Percentiles rank a stretch among this genome's conserved stretches.
phyloP scores from a whole-genome alignment of 2,329 filamentous ascomycete species.

The Stemphylium beticola region DNA sequence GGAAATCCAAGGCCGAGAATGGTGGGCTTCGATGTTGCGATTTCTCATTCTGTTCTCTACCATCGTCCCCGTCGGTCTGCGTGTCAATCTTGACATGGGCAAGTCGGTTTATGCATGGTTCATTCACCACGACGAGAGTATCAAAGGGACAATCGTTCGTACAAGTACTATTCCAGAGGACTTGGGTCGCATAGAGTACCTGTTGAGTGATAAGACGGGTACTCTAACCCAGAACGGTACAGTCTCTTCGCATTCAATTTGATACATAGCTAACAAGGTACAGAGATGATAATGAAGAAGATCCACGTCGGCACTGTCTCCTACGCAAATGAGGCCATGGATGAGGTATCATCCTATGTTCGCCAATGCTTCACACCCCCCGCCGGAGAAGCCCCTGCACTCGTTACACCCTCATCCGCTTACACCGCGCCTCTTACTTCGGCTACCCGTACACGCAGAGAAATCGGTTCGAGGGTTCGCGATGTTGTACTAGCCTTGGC shows the following conservation, averaged over 20 bases:
- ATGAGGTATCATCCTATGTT: conserved; percentile 88
- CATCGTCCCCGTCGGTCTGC: conserved; percentile 94
- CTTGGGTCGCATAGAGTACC: conserved; percentile 91
- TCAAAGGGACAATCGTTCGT: conserved; percentile 88
- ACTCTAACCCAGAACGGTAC: conserved; percentile 88
- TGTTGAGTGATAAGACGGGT: conserved; percentile 97
- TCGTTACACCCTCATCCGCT: conserved; percentile 79
- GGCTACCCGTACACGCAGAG: conserved; percentile 83
- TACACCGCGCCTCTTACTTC: conserved; percentile 66
- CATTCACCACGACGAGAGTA: conserved; percentile 89
- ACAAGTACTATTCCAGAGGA: conserved; percentile 98
- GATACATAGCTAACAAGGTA: conserved; percentile 26
- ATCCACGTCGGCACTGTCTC: conserved; percentile 98
- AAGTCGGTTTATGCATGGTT: conserved; percentile 97
- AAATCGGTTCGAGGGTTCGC: conserved; percentile 90
- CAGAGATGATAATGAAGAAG: conserved; percentile 97
- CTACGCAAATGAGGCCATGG: conserved; percentile 98
- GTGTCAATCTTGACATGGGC: conserved; percentile 95
- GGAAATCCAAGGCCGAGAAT: conserved; percentile 67
- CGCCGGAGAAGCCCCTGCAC: conserved; percentile 39
- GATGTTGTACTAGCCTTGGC: conserved; percentile 92
- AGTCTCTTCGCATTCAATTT: conserved; percentile 14
- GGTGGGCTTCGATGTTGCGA: conserved; percentile 98
- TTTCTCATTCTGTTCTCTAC: conserved; percentile 99
- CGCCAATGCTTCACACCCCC: conserved; percentile 75